Evolutionary conservation across 2,329 filamentous ascomycete genomes (phyloP).

Genomic region (Clonostachys rosea): DNA sequence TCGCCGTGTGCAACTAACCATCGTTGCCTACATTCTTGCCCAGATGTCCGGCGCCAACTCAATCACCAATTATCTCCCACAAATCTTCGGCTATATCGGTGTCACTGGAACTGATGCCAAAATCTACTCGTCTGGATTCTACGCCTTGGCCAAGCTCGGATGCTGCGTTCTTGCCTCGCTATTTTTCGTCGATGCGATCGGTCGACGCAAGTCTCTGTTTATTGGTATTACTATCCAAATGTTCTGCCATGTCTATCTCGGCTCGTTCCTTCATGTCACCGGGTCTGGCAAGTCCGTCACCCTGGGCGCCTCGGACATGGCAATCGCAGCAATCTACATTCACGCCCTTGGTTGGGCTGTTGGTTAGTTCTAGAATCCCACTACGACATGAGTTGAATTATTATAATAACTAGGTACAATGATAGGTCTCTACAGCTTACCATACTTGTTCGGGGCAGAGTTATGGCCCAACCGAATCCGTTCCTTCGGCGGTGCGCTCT

Average conservation of each 20-base stretch:
- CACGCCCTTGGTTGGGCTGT: conserved; percentile 37
- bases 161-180: conserved; percentile 32
- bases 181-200: conserved; percentile 37
- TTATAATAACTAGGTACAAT: not conserved
- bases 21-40: conserved; percentile 28
- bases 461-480: conserved; percentile 39
- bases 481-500: conserved; percentile 34
- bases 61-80: conserved; percentile 36
- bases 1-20: conserved; percentile 28
- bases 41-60: conserved; percentile 38
- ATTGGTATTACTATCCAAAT: conserved; percentile 27
- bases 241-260: conserved; percentile 32
- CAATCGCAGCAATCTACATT: conserved; percentile 36
- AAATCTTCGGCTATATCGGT: conserved; percentile 31
- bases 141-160: conserved; percentile 34
- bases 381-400: not conserved
- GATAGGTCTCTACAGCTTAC: conserved; percentile 24
- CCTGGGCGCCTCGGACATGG: conserved; percentile 22
- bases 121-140: conserved; percentile 34
- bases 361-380: conserved; percentile 6
- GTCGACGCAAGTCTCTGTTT: conserved; percentile 29
- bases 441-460: conserved; percentile 37
- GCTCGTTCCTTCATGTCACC: conserved; percentile 27
- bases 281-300: conserved; percentile 12
- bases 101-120: conserved; percentile 16